Conservation (phyloP, 2,329 filamentous ascomycete genomes). For the Cladophialophora chaetospira region DNA sequence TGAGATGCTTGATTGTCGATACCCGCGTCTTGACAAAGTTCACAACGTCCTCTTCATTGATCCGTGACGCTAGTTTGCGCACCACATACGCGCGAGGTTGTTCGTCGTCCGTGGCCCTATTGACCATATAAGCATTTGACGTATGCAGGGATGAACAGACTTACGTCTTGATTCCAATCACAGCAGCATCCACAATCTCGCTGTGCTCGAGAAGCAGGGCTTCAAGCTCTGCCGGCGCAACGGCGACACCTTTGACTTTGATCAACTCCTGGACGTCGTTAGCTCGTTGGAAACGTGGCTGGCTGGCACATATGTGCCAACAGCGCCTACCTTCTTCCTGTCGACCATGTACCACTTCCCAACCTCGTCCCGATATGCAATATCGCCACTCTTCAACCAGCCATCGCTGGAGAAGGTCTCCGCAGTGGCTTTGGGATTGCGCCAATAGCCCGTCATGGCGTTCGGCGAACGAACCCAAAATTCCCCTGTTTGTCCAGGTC, state of each 20-base stretch:
- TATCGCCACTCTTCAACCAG: constrained; percentile 97
- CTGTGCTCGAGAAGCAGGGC: constrained; percentile 48
- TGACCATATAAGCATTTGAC: background rate
- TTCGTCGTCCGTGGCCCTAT: constrained; percentile 34
- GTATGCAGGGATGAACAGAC: constrained; percentile 14
- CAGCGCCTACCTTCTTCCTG: constrained; percentile 72
- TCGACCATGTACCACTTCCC: constrained; percentile 88
- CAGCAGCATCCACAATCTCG: constrained; percentile 48
- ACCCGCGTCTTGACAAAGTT: constrained; percentile 47
- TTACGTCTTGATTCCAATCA: constrained; percentile 47
- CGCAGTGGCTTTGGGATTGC: constrained; percentile 81
- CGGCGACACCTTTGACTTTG: constrained; percentile 59
- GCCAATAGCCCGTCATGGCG: constrained; percentile 76
- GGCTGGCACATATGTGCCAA: background rate
- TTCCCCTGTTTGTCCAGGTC: constrained; percentile 75
- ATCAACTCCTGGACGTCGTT: constrained; percentile 39
- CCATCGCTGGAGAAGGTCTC: constrained; percentile 77
- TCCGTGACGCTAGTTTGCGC: constrained; percentile 39
- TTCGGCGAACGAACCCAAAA: constrained; percentile 81
- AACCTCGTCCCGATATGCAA: constrained; percentile 79
- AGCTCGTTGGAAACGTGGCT: background rate
- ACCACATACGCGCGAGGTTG: constrained; percentile 31
- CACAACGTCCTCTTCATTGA: constrained; percentile 44
- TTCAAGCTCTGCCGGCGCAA: constrained; percentile 53
- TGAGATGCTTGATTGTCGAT: constrained; percentile 48